Evolutionary conservation across 2,329 filamentous ascomycete species (phyloP), one percentile per base, ranked within the genome.

Genomic region (Trichoderma sp.): DNA sequence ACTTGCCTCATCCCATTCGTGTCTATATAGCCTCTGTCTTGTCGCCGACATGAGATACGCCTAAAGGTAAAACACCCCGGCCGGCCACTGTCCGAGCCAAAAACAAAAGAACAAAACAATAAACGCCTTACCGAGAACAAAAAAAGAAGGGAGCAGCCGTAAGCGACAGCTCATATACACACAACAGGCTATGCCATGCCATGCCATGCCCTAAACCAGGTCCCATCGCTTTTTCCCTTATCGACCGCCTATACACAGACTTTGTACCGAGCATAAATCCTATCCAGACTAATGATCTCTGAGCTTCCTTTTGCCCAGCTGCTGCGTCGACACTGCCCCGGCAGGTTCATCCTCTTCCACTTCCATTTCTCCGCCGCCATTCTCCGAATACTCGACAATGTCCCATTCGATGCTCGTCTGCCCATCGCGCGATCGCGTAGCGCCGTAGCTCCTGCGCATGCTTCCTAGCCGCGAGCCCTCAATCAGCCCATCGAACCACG

Each of bases 401-500:
- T 97, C 94, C 93, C 93, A 97, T 78, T 96, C 91, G 12, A 96
- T 87, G 58, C 84, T 88, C 47, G 90, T 87, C 32, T 84, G 85
- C 17, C 91, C 91, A 78, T 93, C 90, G n/a, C 82, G 82, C 65
- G 87, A 90, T 65, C 79, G 78, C 61, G 81, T 81, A 39, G 85
- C 82, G 30, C 89, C 87, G 71, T 87, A 87, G 17, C 89, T 87
- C 75, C 88, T 88, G 78, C 89, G 90, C 80, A 92, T 85, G 65
- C 86, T 89, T 2, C 92, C 93, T 55, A 97, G 82, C 50, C 85
- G 86, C 75, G 93, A 95, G 68, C 93, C 91, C 76, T 93, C 88
- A 3, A 97, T 88, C 85, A 97, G 87, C 74, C 89, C 88, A 76
- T 97, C 93, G 75, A 97, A 95, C 93, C 94, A 97, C 0, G 94